Evolutionary conservation across 768 basidiomycete species (phyloP).

Genomic region (Mrakia gelida): DNA sequence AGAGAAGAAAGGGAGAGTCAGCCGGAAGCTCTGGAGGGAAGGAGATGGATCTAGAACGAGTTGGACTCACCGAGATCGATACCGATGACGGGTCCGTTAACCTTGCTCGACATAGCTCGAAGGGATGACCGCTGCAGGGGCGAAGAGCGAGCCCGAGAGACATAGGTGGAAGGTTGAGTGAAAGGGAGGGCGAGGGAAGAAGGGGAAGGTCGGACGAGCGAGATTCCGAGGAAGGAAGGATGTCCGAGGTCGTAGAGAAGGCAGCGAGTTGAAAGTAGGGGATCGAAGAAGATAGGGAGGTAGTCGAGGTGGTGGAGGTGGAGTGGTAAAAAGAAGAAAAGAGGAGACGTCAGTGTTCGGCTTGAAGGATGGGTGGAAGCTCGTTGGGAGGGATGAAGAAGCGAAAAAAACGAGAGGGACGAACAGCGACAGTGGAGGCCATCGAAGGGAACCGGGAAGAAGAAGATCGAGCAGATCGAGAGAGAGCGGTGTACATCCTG

Average conservation of each 20-base stretch:
- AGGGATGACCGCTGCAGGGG: background rate
- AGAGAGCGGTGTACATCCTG: slow-evolving; percentile 24
- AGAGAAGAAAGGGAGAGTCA: background rate
- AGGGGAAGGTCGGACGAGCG: slow-evolving; percentile 9
- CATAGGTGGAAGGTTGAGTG: background rate
- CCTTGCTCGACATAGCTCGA: slow-evolving; percentile 52
- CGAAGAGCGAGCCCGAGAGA: background rate
- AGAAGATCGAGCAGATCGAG: slow-evolving; percentile 28
- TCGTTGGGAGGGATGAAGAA: background rate
- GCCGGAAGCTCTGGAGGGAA: slow-evolving; percentile 45
- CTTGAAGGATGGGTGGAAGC: background rate
- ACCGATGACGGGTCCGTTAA: slow-evolving; percentile 82
- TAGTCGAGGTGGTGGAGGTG: background rate
- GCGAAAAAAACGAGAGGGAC: background rate
- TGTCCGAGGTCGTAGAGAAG: background rate
- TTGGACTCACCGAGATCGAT: slow-evolving; percentile 81
- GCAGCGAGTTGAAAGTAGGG: background rate
- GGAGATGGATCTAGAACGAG: background rate
- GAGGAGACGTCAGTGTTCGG: background rate
- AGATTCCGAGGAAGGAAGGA: background rate
- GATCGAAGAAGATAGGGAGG: too few relatives aligned
- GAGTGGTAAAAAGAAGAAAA: background rate
- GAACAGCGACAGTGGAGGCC: slow-evolving; percentile 9
- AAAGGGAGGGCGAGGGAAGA: background rate
- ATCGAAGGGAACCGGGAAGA: slow-evolving; percentile 23